Conservation (phyloP, 345 rosid genomes). For the Camelina sativa region DNA sequence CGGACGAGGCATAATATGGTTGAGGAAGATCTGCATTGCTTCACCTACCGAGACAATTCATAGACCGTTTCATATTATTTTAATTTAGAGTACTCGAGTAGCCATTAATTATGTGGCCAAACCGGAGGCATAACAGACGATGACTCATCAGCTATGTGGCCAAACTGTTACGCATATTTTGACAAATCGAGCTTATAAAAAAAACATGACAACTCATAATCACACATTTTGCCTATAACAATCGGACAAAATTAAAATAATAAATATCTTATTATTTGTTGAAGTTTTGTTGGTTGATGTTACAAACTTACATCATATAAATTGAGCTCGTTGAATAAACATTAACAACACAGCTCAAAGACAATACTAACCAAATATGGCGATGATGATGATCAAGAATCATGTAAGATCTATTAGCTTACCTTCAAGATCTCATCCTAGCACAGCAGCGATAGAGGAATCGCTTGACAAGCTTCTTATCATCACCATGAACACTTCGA, state of each 20-base stretch:
- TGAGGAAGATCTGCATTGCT: conserved; percentile 43
- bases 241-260: not conserved
- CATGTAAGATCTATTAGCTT: conserved; percentile 69
- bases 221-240: conserved; percentile 15
- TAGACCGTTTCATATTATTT: conserved; percentile 39
- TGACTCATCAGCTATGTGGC: conserved; percentile 43
- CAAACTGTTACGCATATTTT: conserved; percentile 30
- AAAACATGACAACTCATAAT: conserved; percentile 38
- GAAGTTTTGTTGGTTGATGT: conserved; percentile 34
- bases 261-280: conserved; percentile 24
- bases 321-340: conserved; percentile 30
- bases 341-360: conserved; percentile 32
- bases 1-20: conserved; percentile 35
- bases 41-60: conserved; percentile 39
- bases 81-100: not conserved
- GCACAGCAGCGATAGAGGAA: conserved; percentile 55
- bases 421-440: conserved; percentile 80
- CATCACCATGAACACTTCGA: conserved; percentile 42
- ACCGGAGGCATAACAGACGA: conserved; percentile 32
- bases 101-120: conserved; percentile 37
- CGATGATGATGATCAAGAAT: conserved; percentile 50
- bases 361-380: conserved; percentile 17
- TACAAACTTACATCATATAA: conserved; percentile 28
- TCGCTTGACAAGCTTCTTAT: conserved; percentile 53
- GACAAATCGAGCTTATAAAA: conserved; percentile 38